Evolutionary conservation across 768 basidiomycete species (phyloP).

Genomic region (Trametes maxima): DNA sequence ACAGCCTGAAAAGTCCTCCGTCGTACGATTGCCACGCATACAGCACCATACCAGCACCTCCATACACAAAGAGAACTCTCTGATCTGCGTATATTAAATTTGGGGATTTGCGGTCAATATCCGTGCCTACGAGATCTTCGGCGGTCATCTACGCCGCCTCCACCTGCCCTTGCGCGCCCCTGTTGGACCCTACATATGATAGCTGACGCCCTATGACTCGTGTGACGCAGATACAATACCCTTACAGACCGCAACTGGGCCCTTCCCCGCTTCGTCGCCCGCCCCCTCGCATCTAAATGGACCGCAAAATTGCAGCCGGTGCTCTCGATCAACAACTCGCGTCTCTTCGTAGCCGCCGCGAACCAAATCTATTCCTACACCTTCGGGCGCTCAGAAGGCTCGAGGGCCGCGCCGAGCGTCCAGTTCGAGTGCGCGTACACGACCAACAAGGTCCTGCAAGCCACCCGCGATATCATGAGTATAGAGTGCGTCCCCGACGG

Average conservation of each 20-base stretch:
- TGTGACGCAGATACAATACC: constrained; percentile 45
- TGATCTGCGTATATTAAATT: no score
- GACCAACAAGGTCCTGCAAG: constrained; percentile 28
- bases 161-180: no score
- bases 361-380: constrained; percentile 56
- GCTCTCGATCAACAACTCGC: constrained; percentile 54
- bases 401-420: constrained; percentile 25
- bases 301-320: constrained; percentile 54
- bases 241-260: constrained; percentile 58
- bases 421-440: constrained; percentile 30
- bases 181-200: background rate
- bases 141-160: no score
- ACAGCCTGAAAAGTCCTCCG: no score
- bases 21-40: no score
- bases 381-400: constrained; percentile 37
- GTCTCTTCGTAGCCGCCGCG: constrained; percentile 65
- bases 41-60: no score
- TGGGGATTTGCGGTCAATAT: no score
- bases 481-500: constrained; percentile 32
- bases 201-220: background rate
- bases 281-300: constrained; percentile 67
- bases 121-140: no score
- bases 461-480: constrained; percentile 35
- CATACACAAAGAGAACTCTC: no score
- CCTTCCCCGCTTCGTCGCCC: constrained; percentile 53